These are phyloP conservation scores for Boletus eberwhitei DNA, from an alignment of 768 basidiomycete genomes.

Conservation along the genomic window DNA sequence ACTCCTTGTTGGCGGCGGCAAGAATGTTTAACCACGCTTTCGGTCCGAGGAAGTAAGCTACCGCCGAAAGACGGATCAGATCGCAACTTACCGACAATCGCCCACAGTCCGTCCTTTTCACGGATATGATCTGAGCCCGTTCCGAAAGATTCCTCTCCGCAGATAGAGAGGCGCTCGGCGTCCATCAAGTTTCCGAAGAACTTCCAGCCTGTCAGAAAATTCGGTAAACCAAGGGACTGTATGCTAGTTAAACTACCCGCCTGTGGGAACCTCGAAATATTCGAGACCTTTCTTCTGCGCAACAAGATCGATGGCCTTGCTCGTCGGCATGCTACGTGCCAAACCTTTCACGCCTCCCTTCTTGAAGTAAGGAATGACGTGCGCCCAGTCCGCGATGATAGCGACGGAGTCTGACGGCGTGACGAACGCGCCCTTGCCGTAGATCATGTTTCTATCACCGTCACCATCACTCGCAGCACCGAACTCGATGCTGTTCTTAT, in stretches of 20 bases:
- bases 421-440: slow-evolving; percentile 96
- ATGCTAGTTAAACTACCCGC: slow-evolving; percentile 37
- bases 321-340: slow-evolving; percentile 96
- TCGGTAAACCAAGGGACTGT: neutral
- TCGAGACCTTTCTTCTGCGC: slow-evolving; percentile 92
- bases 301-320: slow-evolving; percentile 93
- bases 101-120: slow-evolving; percentile 99
- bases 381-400: slow-evolving; percentile 97
- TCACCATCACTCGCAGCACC: slow-evolving; percentile 98
- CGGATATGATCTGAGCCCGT: slow-evolving; percentile 99
- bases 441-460: slow-evolving; percentile 99
- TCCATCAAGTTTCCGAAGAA: slow-evolving; percentile 99
- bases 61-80: slow-evolving; percentile 2
- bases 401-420: slow-evolving; percentile 98
- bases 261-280: slow-evolving; percentile 95
- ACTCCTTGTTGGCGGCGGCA: slow-evolving; percentile 79
- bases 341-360: slow-evolving; percentile 88
- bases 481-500: slow-evolving; percentile 80
- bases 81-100: slow-evolving; percentile 72
- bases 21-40: slow-evolving; percentile 97
- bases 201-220: slow-evolving; percentile 76
- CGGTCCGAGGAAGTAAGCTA: neutral
- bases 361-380: slow-evolving; percentile 89
- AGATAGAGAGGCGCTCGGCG: slow-evolving; percentile 94
- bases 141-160: slow-evolving; percentile 98